Base-by-base conservation (phyloP, 805 yeast genomes). In the Wickerhamomyces queroliae region DNA sequence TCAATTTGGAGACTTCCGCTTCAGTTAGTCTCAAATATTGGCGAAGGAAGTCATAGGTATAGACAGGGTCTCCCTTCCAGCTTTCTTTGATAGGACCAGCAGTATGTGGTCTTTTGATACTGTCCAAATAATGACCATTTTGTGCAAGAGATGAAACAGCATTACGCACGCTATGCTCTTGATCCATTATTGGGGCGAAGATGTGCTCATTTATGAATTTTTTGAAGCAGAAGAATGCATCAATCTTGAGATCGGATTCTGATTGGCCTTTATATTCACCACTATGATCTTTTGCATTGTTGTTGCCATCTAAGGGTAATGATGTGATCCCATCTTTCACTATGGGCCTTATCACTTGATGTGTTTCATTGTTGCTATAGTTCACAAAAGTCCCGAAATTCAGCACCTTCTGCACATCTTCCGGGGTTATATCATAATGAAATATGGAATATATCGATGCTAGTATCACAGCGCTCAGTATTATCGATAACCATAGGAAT, bases 41-140 rank as follows among this genome's bases (percentile, higher is more conserved):
- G 11, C 41, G 32, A 3, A 47, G 30, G n/a, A 39, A 39, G 19
- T 42, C 45, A 36, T 38, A 40, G 5, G 48, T 44, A 37, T 44
- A 44, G n/a, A 47, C 45, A 13, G 37, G 43, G 17, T 47, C 50
- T 19, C 29, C 26, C 6, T 44, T 28, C 17, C 37, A 40, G 27
- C 43, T 38, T 33, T 47, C 50, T 27, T 44, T 47, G 33, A 42
- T 35, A 7, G 48, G 50, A 3, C 45, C 50, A 17, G 38, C 40
- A 27, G 7, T 40, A 33, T 46, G 50, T 10, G 46, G 46, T 24
- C 40, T 44, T 33, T 46, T 46, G 25, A 20, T 33, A 4, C 46
- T 43, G 6, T 43, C 45, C 7, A 18, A 30, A 33, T 46, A 46
- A 24, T 46, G 50, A 2, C 35, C 34, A 5, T 30, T 9, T 18